Percentiles rank a stretch among this genome's conserved stretches.
Evolutionary conservation across 805 yeast genomes (phyloP).

Genomic region (Ogataea paraovalis): DNA sequence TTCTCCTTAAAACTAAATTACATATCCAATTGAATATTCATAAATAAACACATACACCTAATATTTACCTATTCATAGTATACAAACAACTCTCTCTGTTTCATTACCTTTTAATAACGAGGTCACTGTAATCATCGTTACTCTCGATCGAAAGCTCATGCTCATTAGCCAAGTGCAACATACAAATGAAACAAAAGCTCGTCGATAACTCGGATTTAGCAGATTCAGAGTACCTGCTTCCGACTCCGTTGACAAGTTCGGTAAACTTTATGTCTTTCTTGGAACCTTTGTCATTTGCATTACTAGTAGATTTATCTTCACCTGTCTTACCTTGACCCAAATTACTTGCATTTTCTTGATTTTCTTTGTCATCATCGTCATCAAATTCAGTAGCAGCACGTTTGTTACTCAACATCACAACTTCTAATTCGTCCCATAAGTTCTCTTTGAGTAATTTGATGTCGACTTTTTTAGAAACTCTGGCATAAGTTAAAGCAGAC

Average conservation of each 20-base stretch:
- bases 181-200: slow-evolving; percentile 47
- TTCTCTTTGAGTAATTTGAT: slow-evolving; percentile 44
- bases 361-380: slow-evolving; percentile 17
- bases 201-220: slow-evolving; percentile 43
- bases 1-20: no score
- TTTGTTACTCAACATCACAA: slow-evolving; percentile 22
- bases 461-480: slow-evolving; percentile 47
- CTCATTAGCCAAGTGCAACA: slow-evolving; percentile 48
- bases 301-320: slow-evolving; percentile 3
- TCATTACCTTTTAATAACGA: slow-evolving; percentile 26
- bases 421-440: slow-evolving; percentile 38
- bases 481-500: slow-evolving; percentile 37
- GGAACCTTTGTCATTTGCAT: slow-evolving; percentile 5
- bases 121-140: slow-evolving; percentile 34
- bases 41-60: no score
- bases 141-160: slow-evolving; percentile 39
- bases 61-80: no score
- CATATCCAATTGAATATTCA: no score
- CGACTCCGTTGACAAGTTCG: slow-evolving; percentile 34
- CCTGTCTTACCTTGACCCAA: slow-evolving; percentile 1
- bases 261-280: slow-evolving; percentile 24
- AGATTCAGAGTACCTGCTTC: slow-evolving; percentile 34
- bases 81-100: not conserved
- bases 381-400: slow-evolving; percentile 30
- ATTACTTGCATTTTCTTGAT: slow-evolving; percentile 2